These are phyloP conservation scores for Rubus idaeus DNA, from an alignment of 306 rosid species.

Conservation along the genomic window DNA sequence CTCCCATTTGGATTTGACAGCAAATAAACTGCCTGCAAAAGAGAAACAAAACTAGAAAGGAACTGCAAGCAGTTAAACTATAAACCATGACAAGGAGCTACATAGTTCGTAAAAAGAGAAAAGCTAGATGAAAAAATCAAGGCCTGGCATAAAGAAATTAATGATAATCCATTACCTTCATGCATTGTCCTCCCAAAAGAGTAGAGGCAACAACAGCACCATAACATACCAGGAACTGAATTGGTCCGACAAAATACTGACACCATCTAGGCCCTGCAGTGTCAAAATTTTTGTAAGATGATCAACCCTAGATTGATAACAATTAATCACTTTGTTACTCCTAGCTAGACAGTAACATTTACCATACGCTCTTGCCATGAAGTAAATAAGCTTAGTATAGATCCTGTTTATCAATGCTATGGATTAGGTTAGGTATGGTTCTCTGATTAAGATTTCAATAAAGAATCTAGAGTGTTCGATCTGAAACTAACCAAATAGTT, in stretches of 20 bases:
- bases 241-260: conserved; percentile 67
- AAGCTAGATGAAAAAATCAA: not conserved
- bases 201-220: conserved; percentile 61
- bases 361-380: no score
- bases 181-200: conserved; percentile 76
- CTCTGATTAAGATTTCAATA: no score
- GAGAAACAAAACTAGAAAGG: not conserved
- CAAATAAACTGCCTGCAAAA: conserved; percentile 56
- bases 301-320: not conserved
- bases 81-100: not conserved
- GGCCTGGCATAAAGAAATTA: not conserved
- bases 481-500: no score
- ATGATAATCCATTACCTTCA: conserved; percentile 46
- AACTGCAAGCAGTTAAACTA: not conserved
- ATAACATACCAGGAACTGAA: conserved; percentile 62
- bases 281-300: not conserved
- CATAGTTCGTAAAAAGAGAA: not conserved
- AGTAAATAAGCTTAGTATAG: no score
- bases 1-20: conserved; percentile 52
- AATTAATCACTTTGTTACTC: not conserved
- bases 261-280: conserved; percentile 65
- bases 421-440: no score
- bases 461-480: no score
- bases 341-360: no score
- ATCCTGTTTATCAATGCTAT: no score